Evolutionary conservation across 169 alveolate genomes (phyloP).

Genomic region (Cyclospora cayetanensis): DNA sequence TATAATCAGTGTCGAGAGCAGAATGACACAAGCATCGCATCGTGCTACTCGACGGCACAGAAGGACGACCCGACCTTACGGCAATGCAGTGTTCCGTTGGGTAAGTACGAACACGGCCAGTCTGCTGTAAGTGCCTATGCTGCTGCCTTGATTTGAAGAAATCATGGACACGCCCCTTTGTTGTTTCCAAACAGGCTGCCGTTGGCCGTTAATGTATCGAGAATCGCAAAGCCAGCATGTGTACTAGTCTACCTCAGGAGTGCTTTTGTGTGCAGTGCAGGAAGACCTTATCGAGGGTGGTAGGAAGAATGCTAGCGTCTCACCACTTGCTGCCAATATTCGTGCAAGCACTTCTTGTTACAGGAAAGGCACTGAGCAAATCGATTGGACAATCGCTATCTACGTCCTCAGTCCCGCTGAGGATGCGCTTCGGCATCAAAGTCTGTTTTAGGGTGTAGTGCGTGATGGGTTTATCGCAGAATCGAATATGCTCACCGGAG

Average conservation of each 20-base stretch:
- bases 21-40: background rate
- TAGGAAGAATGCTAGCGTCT: background rate
- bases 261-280: background rate
- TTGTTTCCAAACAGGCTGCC: no score
- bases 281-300: background rate
- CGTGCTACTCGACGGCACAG: background rate
- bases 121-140: background rate
- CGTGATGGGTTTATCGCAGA: slow-evolving; percentile 23
- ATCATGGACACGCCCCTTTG: no score
- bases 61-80: background rate
- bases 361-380: no score
- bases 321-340: no score
- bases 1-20: background rate
- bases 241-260: background rate
- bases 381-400: background rate
- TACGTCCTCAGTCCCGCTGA: background rate
- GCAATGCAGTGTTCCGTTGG: slow-evolving; percentile 36
- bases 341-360: no score
- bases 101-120: background rate
- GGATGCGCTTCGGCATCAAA: no score
- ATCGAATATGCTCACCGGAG: slow-evolving; percentile 53
- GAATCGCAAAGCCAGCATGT: background rate
- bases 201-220: background rate
- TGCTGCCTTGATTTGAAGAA: background rate
- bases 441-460: background rate